Evolutionary conservation across 129 eudicot species (phyloP).

Genomic region (Saussurea involucrata): DNA sequence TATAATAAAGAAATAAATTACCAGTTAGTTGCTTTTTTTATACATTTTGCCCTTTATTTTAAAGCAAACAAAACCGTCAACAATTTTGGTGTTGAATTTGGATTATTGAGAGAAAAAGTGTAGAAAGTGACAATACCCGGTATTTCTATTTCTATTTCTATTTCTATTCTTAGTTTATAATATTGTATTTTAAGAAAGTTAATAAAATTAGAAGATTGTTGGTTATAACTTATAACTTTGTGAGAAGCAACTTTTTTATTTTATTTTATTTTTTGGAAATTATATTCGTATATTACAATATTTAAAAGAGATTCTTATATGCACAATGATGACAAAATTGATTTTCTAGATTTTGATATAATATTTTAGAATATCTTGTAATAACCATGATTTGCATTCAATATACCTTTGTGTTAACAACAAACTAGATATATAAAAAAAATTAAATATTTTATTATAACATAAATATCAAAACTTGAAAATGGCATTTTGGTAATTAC

Average conservation of each 20-base stretch:
- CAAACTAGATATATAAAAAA: background rate
- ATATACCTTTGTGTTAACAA: background rate
- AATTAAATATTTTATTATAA: background rate
- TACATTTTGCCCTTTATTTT: background rate
- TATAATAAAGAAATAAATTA: no score
- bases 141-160: background rate
- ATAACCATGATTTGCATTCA: background rate
- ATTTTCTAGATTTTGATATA: background rate
- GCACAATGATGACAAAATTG: background rate
- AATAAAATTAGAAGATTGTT: background rate
- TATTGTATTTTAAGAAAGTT: background rate
- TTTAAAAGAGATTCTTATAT: background rate
- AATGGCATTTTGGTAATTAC: constrained; percentile 18
- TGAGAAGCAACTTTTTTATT: background rate
- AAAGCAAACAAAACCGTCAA: background rate
- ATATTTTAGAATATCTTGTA: background rate
- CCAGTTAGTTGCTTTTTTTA: no score
- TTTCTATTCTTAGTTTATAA: background rate
- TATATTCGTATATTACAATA: background rate
- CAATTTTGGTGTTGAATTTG: background rate
- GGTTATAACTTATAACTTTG: background rate
- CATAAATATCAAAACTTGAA: background rate
- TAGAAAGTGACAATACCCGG: background rate
- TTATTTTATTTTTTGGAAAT: background rate
- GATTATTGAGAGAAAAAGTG: background rate